A percentile compares a stretch with the other conserved stretches of the same genome.
phyloP scores from a whole-genome alignment of 768 basidiomycete species.

The Lentinula sp. region DNA sequence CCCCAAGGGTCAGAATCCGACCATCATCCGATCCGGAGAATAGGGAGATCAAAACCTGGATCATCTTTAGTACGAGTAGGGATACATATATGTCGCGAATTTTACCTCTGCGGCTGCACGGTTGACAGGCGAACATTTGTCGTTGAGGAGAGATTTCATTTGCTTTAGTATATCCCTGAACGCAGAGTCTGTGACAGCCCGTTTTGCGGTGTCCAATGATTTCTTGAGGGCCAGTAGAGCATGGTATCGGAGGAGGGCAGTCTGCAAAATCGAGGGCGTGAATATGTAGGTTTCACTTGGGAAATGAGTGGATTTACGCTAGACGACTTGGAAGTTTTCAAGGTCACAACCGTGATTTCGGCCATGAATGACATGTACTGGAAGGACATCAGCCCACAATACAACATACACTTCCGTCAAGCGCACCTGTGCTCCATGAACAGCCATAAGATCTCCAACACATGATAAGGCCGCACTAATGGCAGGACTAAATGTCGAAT shows the following conservation, averaged over 20 bases:
- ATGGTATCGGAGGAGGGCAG: conserved; percentile 77
- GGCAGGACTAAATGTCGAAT: conserved; percentile 3
- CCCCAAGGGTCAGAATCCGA: conserved; percentile 50
- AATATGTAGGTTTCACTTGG: background rate
- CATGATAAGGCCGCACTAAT: conserved; percentile 77
- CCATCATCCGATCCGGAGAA: conserved; percentile 49
- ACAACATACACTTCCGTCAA: background rate
- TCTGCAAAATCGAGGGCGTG: conserved; percentile 33
- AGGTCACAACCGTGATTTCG: conserved; percentile 63
- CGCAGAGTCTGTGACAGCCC: conserved; percentile 74
- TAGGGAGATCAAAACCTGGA: conserved; percentile 49
- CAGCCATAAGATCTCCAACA: conserved; percentile 84
- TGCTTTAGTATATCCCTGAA: conserved; percentile 82
- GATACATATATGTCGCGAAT: background rate
- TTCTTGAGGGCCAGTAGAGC: conserved; percentile 76
- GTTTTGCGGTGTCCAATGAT: conserved; percentile 71
- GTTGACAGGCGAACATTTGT: conserved; percentile 83
- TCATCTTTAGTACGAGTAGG: conserved; percentile 11
- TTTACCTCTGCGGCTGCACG: conserved; percentile 74
- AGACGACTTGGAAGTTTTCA: conserved; percentile 70
- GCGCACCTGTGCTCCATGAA: conserved; percentile 77
- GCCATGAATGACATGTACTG: conserved; percentile 96
- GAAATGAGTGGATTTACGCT: conserved; percentile 39
- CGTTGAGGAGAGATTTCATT: conserved; percentile 65
- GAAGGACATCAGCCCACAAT: background rate